Percentiles rank a stretch among this genome's conserved stretches.
Conservation (phyloP, 2,329 filamentous ascomycete species). For the Davidsoniella eucalypti region DNA sequence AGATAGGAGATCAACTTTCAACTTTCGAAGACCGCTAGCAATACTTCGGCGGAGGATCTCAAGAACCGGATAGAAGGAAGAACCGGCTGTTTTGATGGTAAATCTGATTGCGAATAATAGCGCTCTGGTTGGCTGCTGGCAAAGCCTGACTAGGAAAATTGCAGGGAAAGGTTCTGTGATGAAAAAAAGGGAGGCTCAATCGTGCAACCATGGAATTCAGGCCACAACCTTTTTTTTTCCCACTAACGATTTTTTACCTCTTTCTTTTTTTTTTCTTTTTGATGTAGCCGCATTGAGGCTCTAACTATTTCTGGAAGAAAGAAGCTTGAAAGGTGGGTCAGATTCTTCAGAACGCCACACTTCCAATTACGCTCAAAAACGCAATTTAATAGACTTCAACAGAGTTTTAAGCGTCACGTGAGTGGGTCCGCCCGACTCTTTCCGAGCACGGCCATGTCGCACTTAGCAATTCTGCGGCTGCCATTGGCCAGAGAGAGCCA, state of each 20-base stretch:
- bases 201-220: slow-evolving; percentile 8
- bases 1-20: too few species aligned
- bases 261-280: too few species aligned
- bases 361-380: background rate
- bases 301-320: background rate
- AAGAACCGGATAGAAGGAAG: too few species aligned
- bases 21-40: background rate
- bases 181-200: background rate
- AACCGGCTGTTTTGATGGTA: too few species aligned
- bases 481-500: slow-evolving; percentile 8
- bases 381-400: background rate
- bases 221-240: slow-evolving; percentile 2
- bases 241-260: background rate
- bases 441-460: slow-evolving; percentile 1
- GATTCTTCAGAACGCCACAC: slow-evolving; percentile 1
- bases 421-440: slow-evolving; percentile 9
- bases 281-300: background rate
- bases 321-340: slow-evolving; percentile 4
- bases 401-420: background rate
- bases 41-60: too few species aligned
- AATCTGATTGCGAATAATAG: too few species aligned
- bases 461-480: slow-evolving; percentile 9
- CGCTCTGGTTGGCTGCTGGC: too few species aligned
- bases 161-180: background rate
- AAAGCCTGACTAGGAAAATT: background rate